Evolutionary conservation across 148 eudicot species (phyloP).

Genomic region (Suaeda aralocaspica): DNA sequence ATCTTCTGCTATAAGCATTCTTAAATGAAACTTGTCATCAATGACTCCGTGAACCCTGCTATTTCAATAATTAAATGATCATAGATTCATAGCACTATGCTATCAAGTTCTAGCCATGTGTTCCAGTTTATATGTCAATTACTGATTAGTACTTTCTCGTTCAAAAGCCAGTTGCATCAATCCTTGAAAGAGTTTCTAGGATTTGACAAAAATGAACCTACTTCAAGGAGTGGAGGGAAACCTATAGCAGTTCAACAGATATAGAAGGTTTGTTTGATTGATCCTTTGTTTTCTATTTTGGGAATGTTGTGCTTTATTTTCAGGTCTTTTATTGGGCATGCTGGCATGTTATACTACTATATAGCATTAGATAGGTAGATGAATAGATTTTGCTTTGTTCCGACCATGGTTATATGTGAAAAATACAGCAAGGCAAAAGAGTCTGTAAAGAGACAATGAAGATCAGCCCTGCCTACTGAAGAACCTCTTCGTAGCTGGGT

Average conservation of each 20-base stretch:
- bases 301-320: too few relatives aligned
- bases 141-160: constrained; percentile 21
- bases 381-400: too few relatives aligned
- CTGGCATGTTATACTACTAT: too few relatives aligned
- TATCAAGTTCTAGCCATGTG: not conserved
- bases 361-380: too few relatives aligned
- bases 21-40: not conserved
- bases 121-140: constrained; percentile 2
- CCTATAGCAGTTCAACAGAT: constrained; percentile 83
- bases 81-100: too few relatives aligned
- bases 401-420: too few relatives aligned
- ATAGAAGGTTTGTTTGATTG: constrained; percentile 51
- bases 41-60: not conserved
- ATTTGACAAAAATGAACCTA: constrained; percentile 80
- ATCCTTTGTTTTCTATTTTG: not conserved
- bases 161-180: constrained; percentile 84
- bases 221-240: constrained; percentile 96
- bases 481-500: too few relatives aligned
- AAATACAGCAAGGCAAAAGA: too few relatives aligned
- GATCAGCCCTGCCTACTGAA: too few relatives aligned
- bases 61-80: not conserved
- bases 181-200: constrained; percentile 72
- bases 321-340: too few relatives aligned
- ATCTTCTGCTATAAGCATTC: not conserved
- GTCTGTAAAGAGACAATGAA: too few relatives aligned